Conservation (phyloP, 2,329 filamentous ascomycete genomes). For the Cercospora sesami region DNA sequence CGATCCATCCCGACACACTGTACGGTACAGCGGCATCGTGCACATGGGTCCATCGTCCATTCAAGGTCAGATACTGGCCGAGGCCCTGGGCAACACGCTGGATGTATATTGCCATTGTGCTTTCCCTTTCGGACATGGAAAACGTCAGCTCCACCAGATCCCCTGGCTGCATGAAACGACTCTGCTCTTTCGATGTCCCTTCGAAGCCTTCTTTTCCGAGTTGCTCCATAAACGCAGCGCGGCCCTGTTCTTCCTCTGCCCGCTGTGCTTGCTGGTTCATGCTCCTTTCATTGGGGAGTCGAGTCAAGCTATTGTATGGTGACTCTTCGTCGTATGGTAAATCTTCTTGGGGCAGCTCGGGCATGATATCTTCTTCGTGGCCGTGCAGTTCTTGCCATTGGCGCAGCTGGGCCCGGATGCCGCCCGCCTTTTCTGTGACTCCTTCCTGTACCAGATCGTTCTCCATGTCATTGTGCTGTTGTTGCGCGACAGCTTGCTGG, state of each 20-base stretch:
- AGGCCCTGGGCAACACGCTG: constrained; percentile 29
- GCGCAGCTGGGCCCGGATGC: constrained; percentile 41
- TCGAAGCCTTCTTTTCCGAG: constrained; percentile 36
- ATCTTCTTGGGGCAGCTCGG: constrained; percentile 24
- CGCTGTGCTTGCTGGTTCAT: constrained; percentile 28
- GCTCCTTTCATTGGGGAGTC: constrained; percentile 34
- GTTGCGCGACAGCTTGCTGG: neutral
- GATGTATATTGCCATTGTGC: constrained; percentile 53
- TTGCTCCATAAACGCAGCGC: constrained; percentile 24
- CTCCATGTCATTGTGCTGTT: neutral
- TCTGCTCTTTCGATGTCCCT: constrained; percentile 36
- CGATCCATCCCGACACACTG: constrained; percentile 52
- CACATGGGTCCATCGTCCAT: constrained; percentile 51
- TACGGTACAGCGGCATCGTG: constrained; percentile 47
- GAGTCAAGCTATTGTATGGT: constrained; percentile 34
- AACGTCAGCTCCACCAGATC: constrained; percentile 53
- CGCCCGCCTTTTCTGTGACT: constrained; percentile 20
- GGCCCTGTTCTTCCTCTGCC: constrained; percentile 32
- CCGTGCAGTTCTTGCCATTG: constrained; percentile 49
- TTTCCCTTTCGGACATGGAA: constrained; percentile 37
- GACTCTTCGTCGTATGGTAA: constrained; percentile 31
- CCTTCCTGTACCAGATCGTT: neutral
- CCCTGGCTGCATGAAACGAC: constrained; percentile 44
- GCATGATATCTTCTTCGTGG: constrained; percentile 23
- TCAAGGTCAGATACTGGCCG: constrained; percentile 52